Conservation (phyloP, 306 rosid genomes). For the Sicyos baderoa region DNA sequence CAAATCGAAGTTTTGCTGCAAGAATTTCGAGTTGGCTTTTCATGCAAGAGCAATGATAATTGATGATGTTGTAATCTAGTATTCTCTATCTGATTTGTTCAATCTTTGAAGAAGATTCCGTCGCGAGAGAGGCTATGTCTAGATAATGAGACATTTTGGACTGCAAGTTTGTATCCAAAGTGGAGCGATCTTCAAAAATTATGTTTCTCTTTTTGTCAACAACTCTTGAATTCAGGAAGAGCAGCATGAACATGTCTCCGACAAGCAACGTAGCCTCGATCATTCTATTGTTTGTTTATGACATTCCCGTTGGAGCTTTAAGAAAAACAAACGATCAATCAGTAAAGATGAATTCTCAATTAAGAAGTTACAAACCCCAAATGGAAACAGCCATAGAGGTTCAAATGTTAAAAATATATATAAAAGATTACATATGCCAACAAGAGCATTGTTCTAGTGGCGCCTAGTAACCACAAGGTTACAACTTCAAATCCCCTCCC, state of each 20-base stretch:
- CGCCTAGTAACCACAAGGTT: no score
- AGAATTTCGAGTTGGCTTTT: no score
- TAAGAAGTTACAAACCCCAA: no score
- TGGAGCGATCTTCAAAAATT: slow-evolving; percentile 71
- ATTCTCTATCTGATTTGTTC: background rate
- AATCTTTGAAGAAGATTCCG: slow-evolving; percentile 85
- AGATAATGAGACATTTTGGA: slow-evolving; percentile 57
- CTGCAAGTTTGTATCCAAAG: slow-evolving; percentile 10
- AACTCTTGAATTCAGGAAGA: slow-evolving; percentile 65
- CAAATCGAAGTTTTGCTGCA: background rate
- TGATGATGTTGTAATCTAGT: background rate
- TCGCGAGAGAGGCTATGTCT: slow-evolving; percentile 32
- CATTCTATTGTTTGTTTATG: slow-evolving; percentile 48
- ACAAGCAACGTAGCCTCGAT: slow-evolving; percentile 59
- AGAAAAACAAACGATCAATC: slow-evolving; percentile 43
- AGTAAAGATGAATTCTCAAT: slow-evolving; percentile 68
- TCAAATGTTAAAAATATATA: background rate
- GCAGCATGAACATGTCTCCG: slow-evolving; percentile 78
- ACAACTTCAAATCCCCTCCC: no score
- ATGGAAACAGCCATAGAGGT: no score
- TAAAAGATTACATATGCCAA: no score
- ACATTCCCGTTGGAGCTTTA: slow-evolving; percentile 49
- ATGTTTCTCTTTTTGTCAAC: slow-evolving; percentile 36
- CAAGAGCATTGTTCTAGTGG: no score
- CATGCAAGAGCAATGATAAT: no score